Conservation (phyloP, 805 yeast genomes). For the Candida patagonica region DNA sequence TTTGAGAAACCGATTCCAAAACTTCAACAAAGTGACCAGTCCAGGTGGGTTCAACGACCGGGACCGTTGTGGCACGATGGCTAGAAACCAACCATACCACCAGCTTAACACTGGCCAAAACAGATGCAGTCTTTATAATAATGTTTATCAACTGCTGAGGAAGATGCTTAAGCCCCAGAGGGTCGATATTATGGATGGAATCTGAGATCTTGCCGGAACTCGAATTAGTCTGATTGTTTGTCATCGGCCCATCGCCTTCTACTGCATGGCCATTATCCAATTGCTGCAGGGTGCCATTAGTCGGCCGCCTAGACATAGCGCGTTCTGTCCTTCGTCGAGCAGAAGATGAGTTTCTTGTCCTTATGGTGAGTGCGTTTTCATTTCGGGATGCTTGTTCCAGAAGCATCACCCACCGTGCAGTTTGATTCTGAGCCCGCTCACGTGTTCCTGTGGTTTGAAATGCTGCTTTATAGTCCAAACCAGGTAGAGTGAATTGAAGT, state of each 20-base stretch:
- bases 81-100: background rate
- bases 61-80: background rate
- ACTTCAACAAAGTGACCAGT: background rate
- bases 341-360: slow-evolving; percentile 6
- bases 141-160: slow-evolving; percentile 6
- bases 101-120: slow-evolving; percentile 12
- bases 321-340: slow-evolving; percentile 4
- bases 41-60: background rate
- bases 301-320: background rate
- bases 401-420: slow-evolving; percentile 22
- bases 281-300: no score
- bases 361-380: slow-evolving; percentile 10
- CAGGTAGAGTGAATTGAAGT: slow-evolving; percentile 1
- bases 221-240: background rate
- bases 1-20: background rate
- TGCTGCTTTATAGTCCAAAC: background rate
- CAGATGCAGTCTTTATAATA: slow-evolving; percentile 6
- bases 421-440: slow-evolving; percentile 14
- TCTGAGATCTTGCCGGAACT: slow-evolving; percentile 6
- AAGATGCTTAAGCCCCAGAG: slow-evolving; percentile 13
- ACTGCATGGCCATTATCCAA: no score
- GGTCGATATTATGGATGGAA: slow-evolving; percentile 18
- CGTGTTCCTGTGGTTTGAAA: background rate
- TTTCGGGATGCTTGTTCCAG: slow-evolving; percentile 18
- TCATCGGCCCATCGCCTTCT: background rate